Evolutionary conservation across 225 moss, liverwort and hornwort species (phyloP), one percentile per base, ranked within the genome.

Genomic region (Rhytidiadelphus loreus): DNA sequence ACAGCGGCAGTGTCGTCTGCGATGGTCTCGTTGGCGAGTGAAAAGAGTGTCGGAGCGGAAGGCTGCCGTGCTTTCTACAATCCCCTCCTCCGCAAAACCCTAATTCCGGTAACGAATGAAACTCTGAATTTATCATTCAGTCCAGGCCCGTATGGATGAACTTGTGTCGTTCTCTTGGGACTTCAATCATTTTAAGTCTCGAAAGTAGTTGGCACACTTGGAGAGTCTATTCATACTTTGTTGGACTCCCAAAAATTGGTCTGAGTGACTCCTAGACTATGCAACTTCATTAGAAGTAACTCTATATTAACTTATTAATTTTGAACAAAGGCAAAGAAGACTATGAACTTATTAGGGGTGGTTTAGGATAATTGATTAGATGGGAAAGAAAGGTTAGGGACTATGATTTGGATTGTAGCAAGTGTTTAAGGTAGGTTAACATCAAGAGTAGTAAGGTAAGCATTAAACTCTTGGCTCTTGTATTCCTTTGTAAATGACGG

Each of bases 1-100:
- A 72, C 18, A 22, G 32, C 46, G 7, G 86, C 63, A 30, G 71
- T 79, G 88, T 61, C 69, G 56, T n/a, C 53, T 7, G 29, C 44
- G 59, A 28, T 2, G 13, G 62, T 78, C 71, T 71, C 59, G 88
- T 66, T 59, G 75, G 73, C 86, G 78, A 57, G 86, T 12, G 12
- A 33, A 75, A 88, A 86, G 72, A 72, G 83, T 12, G 4, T 1
- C 2, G 0, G 0, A 0, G 0, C 0, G 0, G 11, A 13, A 32
- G 71, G 88, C 83, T 58, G 79, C 91, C 70, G n/a, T 57, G 78
- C 6, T 83, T 86, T 91, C 18, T 88, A 88, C 82, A 24, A 28
- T 26, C 28, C 39, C 39, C 4, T 24, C 37, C 16, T 24, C 11
- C 18, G 11, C 39, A 6, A 18, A 79, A 8, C 39, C 79, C 79